Evolutionary conservation across 192 early-diverging fungal species (phyloP).

Genomic region (Backusella mclennaniae): DNA sequence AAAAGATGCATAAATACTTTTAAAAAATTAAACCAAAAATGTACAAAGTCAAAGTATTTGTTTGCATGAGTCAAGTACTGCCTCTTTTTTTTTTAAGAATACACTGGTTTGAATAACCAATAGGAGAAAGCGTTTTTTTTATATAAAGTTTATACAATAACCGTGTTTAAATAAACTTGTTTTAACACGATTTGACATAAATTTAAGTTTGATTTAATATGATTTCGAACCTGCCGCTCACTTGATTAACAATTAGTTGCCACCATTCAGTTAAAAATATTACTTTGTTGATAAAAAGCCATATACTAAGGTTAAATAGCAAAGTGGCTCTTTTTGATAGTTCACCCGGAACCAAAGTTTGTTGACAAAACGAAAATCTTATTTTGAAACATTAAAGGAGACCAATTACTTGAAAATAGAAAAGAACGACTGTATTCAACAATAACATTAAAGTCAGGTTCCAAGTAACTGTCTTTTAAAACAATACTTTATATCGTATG

Average conservation of each 20-base stretch:
- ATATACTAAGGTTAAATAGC: not conserved
- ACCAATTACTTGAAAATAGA: not conserved
- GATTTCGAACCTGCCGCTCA: not conserved
- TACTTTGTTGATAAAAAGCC: not conserved
- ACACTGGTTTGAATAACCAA: not conserved
- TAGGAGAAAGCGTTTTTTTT: not conserved
- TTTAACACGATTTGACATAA: not conserved
- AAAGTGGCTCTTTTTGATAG: too few species aligned
- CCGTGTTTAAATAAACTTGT: not conserved
- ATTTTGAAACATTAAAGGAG: not conserved
- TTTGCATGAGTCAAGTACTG: not conserved
- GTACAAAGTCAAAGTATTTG: not conserved
- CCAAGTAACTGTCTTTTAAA: not conserved
- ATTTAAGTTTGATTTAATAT: not conserved
- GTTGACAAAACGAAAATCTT: not conserved
- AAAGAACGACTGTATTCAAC: not conserved
- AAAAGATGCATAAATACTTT: not conserved
- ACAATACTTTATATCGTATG: not conserved
- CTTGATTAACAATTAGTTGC: not conserved
- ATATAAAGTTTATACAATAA: not conserved
- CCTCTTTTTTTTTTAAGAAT: not conserved
- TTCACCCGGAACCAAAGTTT: too few species aligned
- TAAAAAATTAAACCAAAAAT: conserved; percentile 1
- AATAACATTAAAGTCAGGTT: not conserved
- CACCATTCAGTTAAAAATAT: not conserved